These are phyloP conservation scores for Chlorella sp. DNA, from an alignment of 139 green algal genomes.

Conservation along the genomic window DNA sequence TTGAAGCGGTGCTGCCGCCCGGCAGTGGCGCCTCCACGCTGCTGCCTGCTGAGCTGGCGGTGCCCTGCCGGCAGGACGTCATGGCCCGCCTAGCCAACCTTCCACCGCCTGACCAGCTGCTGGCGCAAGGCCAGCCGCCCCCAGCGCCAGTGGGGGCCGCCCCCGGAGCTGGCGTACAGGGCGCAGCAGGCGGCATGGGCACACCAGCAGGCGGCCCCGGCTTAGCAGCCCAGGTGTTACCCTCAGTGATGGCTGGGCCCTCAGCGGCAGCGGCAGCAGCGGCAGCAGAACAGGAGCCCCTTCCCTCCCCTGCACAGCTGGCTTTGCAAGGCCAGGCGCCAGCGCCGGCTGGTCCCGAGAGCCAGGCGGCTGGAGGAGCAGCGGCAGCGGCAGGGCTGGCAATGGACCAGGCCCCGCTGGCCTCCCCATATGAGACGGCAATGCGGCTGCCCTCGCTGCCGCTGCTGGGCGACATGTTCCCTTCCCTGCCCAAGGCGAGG, in stretches of 20 bases:
- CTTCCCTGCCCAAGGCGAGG: slow-evolving; percentile 1
- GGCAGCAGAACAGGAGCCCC: neutral
- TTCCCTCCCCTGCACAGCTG: neutral
- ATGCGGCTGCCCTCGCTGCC: slow-evolving; percentile 16
- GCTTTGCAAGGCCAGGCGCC: neutral
- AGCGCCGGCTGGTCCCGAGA: too few relatives aligned
- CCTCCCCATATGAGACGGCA: slow-evolving; percentile 5
- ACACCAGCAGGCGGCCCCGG: neutral
- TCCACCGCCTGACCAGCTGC: neutral
- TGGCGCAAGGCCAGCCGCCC: neutral
- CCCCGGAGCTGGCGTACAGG: neutral
- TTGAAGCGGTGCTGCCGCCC: neutral
- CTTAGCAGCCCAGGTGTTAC: neutral
- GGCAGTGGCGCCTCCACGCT: neutral
- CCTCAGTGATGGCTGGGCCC: neutral
- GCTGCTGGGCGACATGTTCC: neutral
- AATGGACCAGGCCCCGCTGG: neutral
- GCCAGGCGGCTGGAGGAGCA: too few relatives aligned
- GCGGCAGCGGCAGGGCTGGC: neutral
- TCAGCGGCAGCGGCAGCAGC: neutral
- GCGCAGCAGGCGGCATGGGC: neutral
- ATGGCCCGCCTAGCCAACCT: neutral
- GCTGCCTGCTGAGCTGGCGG: slow-evolving; percentile 5
- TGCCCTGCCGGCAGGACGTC: neutral
- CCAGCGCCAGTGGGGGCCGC: neutral